Evolutionary conservation across 2,329 filamentous ascomycete genomes (phyloP).

Genomic region (Lasiodiplodia theobromae): DNA sequence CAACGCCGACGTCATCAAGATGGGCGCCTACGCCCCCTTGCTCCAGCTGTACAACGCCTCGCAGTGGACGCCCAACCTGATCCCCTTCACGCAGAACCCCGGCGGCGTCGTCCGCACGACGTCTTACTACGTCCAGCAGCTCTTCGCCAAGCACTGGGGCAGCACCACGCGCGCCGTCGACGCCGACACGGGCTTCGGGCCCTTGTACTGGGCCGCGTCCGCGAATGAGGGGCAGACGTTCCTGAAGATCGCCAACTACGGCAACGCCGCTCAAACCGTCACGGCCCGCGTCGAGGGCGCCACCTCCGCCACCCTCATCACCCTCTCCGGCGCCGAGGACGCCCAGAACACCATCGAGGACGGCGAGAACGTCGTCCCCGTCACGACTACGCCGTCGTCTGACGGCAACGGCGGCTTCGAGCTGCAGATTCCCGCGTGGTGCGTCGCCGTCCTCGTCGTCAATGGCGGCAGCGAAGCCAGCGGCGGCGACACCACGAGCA

Average conservation of each 20-base stretch:
- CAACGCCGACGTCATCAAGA: slow-evolving; percentile 63
- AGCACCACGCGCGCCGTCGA: not conserved
- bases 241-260: slow-evolving; percentile 29
- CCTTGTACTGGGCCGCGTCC: slow-evolving; percentile 17
- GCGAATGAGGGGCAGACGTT: not conserved
- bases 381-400: not conserved
- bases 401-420: slow-evolving; percentile 7
- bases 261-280: not conserved
- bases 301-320: slow-evolving; percentile 4
- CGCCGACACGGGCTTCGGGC: slow-evolving; percentile 7
- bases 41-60: slow-evolving; percentile 28
- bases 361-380: slow-evolving; percentile 9
- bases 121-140: slow-evolving; percentile 27
- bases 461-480: not conserved
- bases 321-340: slow-evolving; percentile 1
- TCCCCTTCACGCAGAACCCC: slow-evolving; percentile 16
- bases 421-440: slow-evolving; percentile 17
- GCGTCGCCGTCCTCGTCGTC: slow-evolving; percentile 39
- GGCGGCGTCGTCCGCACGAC: slow-evolving; percentile 11
- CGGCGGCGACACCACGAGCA: not conserved
- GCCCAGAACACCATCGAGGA: not conserved
- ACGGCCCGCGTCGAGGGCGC: slow-evolving; percentile 10
- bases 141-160: slow-evolving; percentile 23
- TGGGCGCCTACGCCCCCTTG: slow-evolving; percentile 24
- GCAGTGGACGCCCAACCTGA: slow-evolving; percentile 26